phyloP scores from a whole-genome alignment of 768 basidiomycete species.

The Phlegmacium glaucopus region DNA sequence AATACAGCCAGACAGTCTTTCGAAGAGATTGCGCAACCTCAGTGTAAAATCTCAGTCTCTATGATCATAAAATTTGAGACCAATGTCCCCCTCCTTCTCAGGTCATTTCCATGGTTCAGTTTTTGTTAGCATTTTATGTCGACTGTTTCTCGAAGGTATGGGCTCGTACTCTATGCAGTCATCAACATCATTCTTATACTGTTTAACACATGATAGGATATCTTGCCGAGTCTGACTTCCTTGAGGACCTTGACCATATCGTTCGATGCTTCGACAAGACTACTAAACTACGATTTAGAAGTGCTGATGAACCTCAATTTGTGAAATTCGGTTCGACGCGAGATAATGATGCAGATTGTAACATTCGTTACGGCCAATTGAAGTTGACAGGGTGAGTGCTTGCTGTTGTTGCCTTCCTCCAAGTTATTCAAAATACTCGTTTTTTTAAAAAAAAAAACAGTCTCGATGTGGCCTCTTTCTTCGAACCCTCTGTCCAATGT shows the following conservation, averaged over 20 bases:
- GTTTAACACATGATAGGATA: slow-evolving; percentile 21
- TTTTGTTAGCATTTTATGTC: slow-evolving; percentile 38
- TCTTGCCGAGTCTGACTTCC: slow-evolving; percentile 35
- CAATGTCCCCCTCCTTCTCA: slow-evolving; percentile 7
- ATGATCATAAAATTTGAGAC: background rate
- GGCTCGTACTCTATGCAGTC: background rate
- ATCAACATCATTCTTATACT: background rate
- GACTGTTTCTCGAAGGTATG: slow-evolving; percentile 29
- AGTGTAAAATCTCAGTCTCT: slow-evolving; percentile 26
- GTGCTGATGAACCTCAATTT: slow-evolving; percentile 23
- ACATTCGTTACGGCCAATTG: slow-evolving; percentile 15
- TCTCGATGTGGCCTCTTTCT: slow-evolving; percentile 14
- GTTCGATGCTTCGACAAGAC: slow-evolving; percentile 39
- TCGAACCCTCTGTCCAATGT: slow-evolving; percentile 13
- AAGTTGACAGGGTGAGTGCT: slow-evolving; percentile 12
- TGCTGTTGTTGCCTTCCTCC: background rate
- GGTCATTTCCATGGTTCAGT: slow-evolving; percentile 45
- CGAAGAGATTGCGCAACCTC: slow-evolving; percentile 38
- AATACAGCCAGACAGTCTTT: slow-evolving; percentile 18
- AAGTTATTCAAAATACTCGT: background rate
- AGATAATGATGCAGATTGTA: slow-evolving; percentile 11
- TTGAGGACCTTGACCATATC: slow-evolving; percentile 38
- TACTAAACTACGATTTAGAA: slow-evolving; percentile 41
- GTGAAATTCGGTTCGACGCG: slow-evolving; percentile 16
- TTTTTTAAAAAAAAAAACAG: too few species aligned